Percentiles rank a stretch among this genome's conserved stretches.
These are phyloP conservation scores for Chytriomyces sp. DNA, from an alignment of 192 early-diverging fungal genomes.

Conservation along the genomic window DNA sequence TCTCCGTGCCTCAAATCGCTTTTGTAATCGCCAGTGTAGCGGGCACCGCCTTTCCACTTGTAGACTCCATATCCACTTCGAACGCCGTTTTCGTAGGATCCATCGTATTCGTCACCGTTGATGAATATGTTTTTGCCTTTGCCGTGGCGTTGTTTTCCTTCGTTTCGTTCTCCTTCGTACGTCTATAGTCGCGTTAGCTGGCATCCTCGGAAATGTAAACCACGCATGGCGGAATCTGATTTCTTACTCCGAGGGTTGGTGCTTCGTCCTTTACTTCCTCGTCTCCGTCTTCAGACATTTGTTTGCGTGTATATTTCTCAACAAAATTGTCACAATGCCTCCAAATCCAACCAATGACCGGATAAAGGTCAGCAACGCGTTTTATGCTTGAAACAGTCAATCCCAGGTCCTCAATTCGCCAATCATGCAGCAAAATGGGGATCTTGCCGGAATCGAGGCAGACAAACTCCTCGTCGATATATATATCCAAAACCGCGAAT, in stretches of 20 bases:
- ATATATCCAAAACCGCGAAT: background rate
- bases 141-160: constrained; percentile 57
- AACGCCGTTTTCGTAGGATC: constrained; percentile 49
- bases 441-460: background rate
- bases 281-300: constrained; percentile 62
- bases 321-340: background rate
- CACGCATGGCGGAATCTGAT: background rate
- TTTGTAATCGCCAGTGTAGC: constrained; percentile 59
- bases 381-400: background rate
- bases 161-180: constrained; percentile 66
- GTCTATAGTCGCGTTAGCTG: constrained; percentile 27
- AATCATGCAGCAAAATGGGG: constrained; percentile 11
- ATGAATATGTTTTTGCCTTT: constrained; percentile 62
- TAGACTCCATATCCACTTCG: constrained; percentile 57
- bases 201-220: background rate
- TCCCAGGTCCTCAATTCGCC: background rate
- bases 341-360: background rate
- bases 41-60: constrained; percentile 58
- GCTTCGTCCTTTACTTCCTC: constrained; percentile 52
- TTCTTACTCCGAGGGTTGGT: constrained; percentile 54
- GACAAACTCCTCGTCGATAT: constrained; percentile 18
- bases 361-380: background rate
- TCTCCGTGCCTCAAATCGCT: constrained; percentile 52
- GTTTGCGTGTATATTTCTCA: background rate
- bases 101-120: constrained; percentile 64